Evolutionary conservation across 257 asterid genomes (phyloP).

Genomic region (Pogostemon cablin): DNA sequence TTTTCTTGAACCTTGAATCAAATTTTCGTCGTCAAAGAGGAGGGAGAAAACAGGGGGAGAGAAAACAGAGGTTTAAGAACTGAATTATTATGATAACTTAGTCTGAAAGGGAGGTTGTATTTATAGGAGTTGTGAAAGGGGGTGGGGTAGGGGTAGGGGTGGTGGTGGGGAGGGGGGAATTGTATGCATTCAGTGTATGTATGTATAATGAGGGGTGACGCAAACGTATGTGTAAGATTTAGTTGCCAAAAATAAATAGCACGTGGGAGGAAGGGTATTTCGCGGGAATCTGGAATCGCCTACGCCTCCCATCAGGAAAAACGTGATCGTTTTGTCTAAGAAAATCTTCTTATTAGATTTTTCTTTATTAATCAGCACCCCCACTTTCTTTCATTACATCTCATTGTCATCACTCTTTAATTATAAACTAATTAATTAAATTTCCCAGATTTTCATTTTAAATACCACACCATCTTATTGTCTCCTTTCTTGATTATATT

Average conservation of each 20-base stretch:
- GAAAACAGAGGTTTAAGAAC: not conserved
- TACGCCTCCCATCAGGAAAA: conserved; percentile 31
- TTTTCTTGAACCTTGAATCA: not conserved
- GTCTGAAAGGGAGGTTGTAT: conserved; percentile 25
- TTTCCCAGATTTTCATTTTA: no score
- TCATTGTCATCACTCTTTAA: not conserved
- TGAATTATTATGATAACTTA: not conserved
- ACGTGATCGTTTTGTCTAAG: conserved; percentile 48
- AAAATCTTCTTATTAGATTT: conserved; percentile 18
- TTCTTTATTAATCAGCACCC: conserved; percentile 8
- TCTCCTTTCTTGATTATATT: not conserved
- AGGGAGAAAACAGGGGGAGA: not conserved
- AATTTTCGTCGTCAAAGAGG: not conserved
- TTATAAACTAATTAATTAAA: no score
- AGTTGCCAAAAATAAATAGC: conserved; percentile 44
- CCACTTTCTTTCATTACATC: conserved; percentile 6
- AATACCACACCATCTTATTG: not conserved
- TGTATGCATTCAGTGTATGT: conserved; percentile 26
- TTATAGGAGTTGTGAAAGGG: conserved; percentile 32
- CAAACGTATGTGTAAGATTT: conserved; percentile 34
- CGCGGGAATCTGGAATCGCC: conserved; percentile 35
- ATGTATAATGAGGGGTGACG: conserved; percentile 32
- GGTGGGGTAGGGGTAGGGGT: no score
- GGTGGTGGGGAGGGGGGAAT: not conserved
- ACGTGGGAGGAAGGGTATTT: conserved; percentile 63